These are phyloP conservation scores for Hyaloperonospora brassicae DNA, from an alignment of 352 stramenopile genomes.

Conservation along the genomic window DNA sequence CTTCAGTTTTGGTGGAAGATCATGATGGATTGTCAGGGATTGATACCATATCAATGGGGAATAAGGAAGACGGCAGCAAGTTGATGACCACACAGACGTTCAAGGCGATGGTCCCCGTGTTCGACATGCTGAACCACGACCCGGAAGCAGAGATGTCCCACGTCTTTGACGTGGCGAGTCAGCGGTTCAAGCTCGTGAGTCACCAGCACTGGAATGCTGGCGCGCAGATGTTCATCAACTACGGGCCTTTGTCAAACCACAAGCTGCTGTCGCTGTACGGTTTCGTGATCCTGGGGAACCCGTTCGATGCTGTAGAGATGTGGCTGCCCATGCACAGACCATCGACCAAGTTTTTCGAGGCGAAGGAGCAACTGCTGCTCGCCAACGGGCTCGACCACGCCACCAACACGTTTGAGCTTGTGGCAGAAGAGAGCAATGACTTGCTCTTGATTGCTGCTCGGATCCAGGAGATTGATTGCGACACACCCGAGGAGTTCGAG, in stretches of 20 bases:
- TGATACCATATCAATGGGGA: background rate
- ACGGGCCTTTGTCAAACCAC: constrained; percentile 75
- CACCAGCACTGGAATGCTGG: constrained; percentile 69
- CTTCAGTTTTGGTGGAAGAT: constrained; percentile 6
- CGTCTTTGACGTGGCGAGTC: constrained; percentile 41
- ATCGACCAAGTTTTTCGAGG: constrained; percentile 34
- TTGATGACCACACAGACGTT: constrained; percentile 27
- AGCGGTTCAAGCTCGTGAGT: constrained; percentile 57
- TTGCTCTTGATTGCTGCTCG: constrained; percentile 52
- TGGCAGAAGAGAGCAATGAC: constrained; percentile 51
- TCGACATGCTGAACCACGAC: constrained; percentile 85
- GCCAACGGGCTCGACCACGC: constrained; percentile 54
- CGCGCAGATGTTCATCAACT: constrained; percentile 74
- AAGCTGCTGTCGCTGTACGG: constrained; percentile 75
- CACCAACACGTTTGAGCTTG: constrained; percentile 57
- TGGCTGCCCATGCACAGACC: constrained; percentile 59
- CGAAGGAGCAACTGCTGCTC: constrained; percentile 38
- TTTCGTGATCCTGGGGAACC: constrained; percentile 63
- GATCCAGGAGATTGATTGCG: constrained; percentile 58
- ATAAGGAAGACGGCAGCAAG: background rate
- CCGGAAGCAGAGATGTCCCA: constrained; percentile 67
- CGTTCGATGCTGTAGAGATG: constrained; percentile 64
- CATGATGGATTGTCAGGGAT: constrained; percentile 13
- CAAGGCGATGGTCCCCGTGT: constrained; percentile 81
- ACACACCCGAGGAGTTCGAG: constrained; percentile 32